These are phyloP conservation scores for Neurospora discreta DNA, from an alignment of 495 filamentous ascomycete genomes.

Conservation along the genomic window DNA sequence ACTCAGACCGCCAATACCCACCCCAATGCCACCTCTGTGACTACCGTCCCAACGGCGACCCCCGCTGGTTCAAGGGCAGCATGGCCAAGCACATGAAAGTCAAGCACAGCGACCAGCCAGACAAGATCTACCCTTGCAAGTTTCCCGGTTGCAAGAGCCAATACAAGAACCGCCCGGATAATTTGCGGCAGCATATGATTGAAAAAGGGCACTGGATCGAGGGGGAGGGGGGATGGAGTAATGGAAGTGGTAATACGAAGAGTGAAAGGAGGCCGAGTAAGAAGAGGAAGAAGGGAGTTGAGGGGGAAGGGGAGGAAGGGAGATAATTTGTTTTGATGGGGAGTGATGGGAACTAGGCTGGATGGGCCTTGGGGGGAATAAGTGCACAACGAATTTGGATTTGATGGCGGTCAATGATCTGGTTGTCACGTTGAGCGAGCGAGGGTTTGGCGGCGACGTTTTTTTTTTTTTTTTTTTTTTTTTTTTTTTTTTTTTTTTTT, in stretches of 20 bases:
- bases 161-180: constrained; percentile 40
- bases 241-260: background rate
- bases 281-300: constrained; percentile 26
- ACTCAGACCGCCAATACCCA: constrained; percentile 29
- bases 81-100: constrained; percentile 43
- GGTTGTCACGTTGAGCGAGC: background rate
- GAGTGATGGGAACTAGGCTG: background rate
- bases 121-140: constrained; percentile 34
- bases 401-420: background rate
- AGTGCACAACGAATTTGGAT: background rate
- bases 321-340: background rate
- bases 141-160: constrained; percentile 30
- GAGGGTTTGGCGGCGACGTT: background rate
- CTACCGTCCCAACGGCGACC: constrained; percentile 39
- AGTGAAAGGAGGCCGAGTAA: constrained; percentile 27
- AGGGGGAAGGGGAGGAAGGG: constrained; percentile 1
- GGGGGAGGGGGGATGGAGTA: constrained; percentile 18
- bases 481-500: background rate
- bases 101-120: constrained; percentile 32
- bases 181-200: constrained; percentile 38
- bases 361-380: background rate
- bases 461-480: background rate
- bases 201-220: constrained; percentile 37
- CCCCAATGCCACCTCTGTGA: constrained; percentile 36
- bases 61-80: constrained; percentile 42